A percentile compares a stretch with the other conserved stretches of the same genome.
phyloP scores from a whole-genome alignment of 2,329 filamentous ascomycete genomes.

The Claviceps monticola region DNA sequence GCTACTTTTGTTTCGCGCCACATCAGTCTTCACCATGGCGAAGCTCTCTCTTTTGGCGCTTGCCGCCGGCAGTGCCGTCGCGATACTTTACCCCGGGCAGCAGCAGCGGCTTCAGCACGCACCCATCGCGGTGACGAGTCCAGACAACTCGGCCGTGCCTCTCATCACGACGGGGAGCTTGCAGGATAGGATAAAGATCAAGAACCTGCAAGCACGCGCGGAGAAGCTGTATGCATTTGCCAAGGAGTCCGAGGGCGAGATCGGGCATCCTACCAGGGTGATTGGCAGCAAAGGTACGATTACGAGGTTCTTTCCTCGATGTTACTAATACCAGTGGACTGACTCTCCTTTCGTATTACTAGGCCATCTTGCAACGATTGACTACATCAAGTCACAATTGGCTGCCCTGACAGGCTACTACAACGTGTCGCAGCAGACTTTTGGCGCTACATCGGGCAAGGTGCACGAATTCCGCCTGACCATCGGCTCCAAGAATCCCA shows the following conservation, averaged over 20 bases:
- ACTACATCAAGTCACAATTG: slow-evolving; percentile 46
- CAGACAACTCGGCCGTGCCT: slow-evolving; percentile 14
- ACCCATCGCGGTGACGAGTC: not conserved
- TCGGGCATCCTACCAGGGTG: slow-evolving; percentile 55
- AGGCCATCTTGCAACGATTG: slow-evolving; percentile 51
- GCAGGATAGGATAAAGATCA: slow-evolving; percentile 39
- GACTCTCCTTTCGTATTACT: too few species aligned
- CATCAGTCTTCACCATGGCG: not conserved
- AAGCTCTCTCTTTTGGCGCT: not conserved
- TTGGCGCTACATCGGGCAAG: slow-evolving; percentile 46
- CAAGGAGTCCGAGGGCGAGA: slow-evolving; percentile 42
- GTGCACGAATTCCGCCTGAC: slow-evolving; percentile 45
- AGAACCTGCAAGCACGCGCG: slow-evolving; percentile 44
- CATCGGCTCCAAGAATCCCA: slow-evolving; percentile 36
- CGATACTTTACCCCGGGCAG: not conserved
- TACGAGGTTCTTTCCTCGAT: too few species aligned
- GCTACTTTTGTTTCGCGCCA: not conserved
- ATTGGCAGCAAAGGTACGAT: slow-evolving; percentile 48
- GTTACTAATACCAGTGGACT: too few species aligned
- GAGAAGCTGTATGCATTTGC: slow-evolving; percentile 50
- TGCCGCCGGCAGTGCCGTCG: not conserved
- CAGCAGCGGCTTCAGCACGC: not conserved
- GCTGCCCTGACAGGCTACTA: slow-evolving; percentile 46
- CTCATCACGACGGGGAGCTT: slow-evolving; percentile 40
- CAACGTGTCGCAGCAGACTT: slow-evolving; percentile 46